These are phyloP conservation scores for Emydomyces testavorans DNA, from an alignment of 2,329 filamentous ascomycete genomes.

Conservation along the genomic window DNA sequence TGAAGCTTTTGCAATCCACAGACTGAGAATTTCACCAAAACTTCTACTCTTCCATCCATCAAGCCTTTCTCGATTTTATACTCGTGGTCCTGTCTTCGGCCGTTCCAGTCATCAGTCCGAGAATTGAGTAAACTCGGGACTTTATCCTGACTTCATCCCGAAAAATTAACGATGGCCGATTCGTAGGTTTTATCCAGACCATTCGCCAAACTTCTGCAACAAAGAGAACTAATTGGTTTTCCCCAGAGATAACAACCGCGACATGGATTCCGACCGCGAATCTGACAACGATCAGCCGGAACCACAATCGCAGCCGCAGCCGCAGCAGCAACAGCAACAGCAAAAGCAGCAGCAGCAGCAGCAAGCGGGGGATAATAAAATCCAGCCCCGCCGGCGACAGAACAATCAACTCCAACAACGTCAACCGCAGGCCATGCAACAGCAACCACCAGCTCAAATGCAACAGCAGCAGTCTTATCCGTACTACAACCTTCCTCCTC, in stretches of 20 bases:
- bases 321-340: background rate
- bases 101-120: background rate
- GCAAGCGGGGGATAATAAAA: background rate
- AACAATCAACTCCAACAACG: background rate
- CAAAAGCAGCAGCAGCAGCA: background rate
- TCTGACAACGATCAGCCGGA: slow-evolving; percentile 1
- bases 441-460: background rate
- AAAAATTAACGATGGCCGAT: slow-evolving; percentile 8
- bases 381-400: background rate
- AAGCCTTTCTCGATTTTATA: background rate
- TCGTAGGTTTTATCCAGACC: slow-evolving; percentile 4
- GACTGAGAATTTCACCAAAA: too few species aligned
- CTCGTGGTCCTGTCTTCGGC: slow-evolving; percentile 3
- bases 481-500: background rate
- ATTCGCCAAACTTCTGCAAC: background rate
- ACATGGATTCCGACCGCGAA: background rate
- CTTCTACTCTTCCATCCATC: background rate
- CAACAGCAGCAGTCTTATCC: slow-evolving; percentile 4
- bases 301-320: background rate
- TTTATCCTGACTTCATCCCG: background rate
- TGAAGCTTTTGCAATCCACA: background rate
- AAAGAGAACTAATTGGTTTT: background rate
- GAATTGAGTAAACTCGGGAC: background rate
- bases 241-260: slow-evolving; percentile 4
- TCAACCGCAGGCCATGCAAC: background rate